Percentiles rank a stretch among this genome's conserved stretches.
These are phyloP conservation scores for Solanum paucissectum DNA, from an alignment of 257 asterid species.

Conservation along the genomic window DNA sequence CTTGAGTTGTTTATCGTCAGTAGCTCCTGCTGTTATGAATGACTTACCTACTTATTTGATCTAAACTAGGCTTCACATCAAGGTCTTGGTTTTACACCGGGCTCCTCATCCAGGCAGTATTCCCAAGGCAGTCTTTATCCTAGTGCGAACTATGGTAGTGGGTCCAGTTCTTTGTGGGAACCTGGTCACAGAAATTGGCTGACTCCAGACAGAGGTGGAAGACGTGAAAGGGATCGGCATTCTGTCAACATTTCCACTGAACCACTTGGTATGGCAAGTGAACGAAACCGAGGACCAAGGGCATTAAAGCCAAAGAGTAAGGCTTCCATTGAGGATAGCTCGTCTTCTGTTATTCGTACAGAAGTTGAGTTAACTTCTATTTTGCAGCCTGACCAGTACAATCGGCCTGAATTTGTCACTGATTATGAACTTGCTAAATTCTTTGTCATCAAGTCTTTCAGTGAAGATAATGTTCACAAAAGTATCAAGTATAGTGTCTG, in stretches of 20 bases:
- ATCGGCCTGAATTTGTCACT: conserved; percentile 60
- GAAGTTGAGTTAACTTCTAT: conserved; percentile 53
- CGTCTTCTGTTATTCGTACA: conserved; percentile 37
- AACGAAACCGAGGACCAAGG: conserved; percentile 96
- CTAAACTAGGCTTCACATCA: conserved; percentile 55
- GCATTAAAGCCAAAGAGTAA: conserved; percentile 67
- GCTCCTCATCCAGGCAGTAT: conserved; percentile 52
- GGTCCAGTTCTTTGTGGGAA: conserved; percentile 46
- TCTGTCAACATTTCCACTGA: conserved; percentile 38
- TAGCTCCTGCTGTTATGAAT: neutral
- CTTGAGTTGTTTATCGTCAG: neutral
- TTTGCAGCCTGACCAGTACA: conserved; percentile 38
- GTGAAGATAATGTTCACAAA: conserved; percentile 93
- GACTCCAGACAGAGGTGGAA: conserved; percentile 51
- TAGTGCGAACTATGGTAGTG: conserved; percentile 30
- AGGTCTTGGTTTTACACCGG: conserved; percentile 57
- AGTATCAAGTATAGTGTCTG: conserved; percentile 88
- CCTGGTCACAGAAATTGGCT: conserved; percentile 32
- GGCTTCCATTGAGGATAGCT: conserved; percentile 50
- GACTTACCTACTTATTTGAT: neutral
- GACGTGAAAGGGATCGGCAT: conserved; percentile 78
- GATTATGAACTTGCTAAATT: conserved; percentile 72
- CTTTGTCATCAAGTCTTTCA: conserved; percentile 92
- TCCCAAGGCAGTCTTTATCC: conserved; percentile 53
- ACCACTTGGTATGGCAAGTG: conserved; percentile 51